A percentile compares a stretch with the other conserved stretches of the same genome.
phyloP scores from a whole-genome alignment of 169 alveolate species.

The Amoebophrya sp. region DNA sequence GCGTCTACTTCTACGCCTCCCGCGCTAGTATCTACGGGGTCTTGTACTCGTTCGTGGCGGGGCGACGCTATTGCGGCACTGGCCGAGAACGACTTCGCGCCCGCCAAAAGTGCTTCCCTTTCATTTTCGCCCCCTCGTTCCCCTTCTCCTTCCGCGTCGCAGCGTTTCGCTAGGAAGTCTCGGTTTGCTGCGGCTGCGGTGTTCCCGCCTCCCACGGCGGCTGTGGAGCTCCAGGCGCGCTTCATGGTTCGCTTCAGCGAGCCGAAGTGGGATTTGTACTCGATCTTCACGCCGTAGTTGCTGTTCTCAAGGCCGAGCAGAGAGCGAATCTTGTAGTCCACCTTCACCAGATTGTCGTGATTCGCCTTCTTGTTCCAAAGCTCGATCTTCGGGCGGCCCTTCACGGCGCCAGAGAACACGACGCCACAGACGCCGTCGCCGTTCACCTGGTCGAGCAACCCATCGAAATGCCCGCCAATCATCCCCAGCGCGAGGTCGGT shows the following conservation, averaged over 20 bases:
- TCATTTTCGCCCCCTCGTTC: no score
- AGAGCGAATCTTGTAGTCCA: background rate
- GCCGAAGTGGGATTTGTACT: background rate
- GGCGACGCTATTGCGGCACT: no score
- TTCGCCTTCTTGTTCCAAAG: background rate
- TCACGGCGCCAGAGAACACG: background rate
- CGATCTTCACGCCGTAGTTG: background rate
- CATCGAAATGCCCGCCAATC: background rate
- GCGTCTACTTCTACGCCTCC: no score
- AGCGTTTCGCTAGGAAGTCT: no score
- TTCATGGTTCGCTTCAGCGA: background rate
- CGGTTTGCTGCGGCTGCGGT: no score
- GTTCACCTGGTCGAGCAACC: background rate
- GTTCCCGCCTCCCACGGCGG: no score
- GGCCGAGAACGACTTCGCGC: no score
- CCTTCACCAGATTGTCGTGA: background rate
- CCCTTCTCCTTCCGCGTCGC: no score
- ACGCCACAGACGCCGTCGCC: background rate
- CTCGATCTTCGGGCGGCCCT: background rate
- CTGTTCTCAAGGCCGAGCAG: background rate
- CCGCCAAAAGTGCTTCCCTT: no score
- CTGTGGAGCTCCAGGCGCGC: background rate
- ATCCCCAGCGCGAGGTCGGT: background rate
- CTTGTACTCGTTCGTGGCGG: no score
- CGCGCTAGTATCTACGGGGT: no score